Conservation (phyloP, 495 filamentous ascomycete species). For the Penicillium ucsense region DNA sequence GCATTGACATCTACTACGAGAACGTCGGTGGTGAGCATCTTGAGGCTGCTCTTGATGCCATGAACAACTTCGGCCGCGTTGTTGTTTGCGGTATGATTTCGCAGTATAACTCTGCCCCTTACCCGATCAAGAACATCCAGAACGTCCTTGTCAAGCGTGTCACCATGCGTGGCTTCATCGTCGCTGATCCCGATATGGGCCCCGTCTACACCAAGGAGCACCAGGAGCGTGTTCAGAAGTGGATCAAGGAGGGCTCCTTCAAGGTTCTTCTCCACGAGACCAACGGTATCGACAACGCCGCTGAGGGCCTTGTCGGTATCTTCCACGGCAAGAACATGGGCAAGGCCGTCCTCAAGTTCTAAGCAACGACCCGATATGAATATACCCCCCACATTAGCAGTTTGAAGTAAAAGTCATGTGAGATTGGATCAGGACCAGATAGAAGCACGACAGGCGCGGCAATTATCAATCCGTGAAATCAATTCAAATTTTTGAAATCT, state of each 20-base stretch:
- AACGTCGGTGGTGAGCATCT: slow-evolving; percentile 89
- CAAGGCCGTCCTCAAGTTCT: slow-evolving; percentile 77
- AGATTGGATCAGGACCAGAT: too few species aligned
- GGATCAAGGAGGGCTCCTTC: slow-evolving; percentile 75
- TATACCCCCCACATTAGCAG: too few species aligned
- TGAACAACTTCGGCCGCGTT: slow-evolving; percentile 67
- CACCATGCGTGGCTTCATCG: slow-evolving; percentile 72
- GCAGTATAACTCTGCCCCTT: slow-evolving; percentile 62
- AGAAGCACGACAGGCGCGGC: too few species aligned
- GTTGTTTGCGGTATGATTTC: slow-evolving; percentile 63
- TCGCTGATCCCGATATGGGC: slow-evolving; percentile 53
- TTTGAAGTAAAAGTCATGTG: too few species aligned
- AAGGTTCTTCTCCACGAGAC: slow-evolving; percentile 62
- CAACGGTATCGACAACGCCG: slow-evolving; percentile 72
- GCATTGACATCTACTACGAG: slow-evolving; percentile 92
- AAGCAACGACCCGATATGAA: slow-evolving; percentile 1
- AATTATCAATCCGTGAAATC: too few species aligned
- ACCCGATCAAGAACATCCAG: slow-evolving; percentile 59
- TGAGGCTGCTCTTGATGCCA: slow-evolving; percentile 58
- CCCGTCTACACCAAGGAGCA: slow-evolving; percentile 64
- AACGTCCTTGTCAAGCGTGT: slow-evolving; percentile 47
- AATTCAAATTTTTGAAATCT: neutral
- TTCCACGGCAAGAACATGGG: slow-evolving; percentile 84
- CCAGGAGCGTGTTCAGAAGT: slow-evolving; percentile 71
- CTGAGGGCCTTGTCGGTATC: slow-evolving; percentile 79